Conservation (phyloP, 1,139 yeast genomes). For the Yamadazyma diddensiae region DNA sequence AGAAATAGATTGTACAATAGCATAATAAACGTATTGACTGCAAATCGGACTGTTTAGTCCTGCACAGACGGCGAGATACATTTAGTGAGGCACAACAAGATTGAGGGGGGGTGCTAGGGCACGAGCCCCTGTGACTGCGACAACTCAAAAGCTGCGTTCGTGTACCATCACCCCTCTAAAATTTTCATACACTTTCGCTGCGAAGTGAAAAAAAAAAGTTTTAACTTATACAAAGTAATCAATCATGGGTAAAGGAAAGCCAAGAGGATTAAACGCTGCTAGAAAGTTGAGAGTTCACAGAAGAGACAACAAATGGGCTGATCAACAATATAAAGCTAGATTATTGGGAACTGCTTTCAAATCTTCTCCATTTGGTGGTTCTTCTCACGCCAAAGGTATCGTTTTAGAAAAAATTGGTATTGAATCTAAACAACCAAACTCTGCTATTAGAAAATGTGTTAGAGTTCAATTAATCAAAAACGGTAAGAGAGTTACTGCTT, state of each 20-base stretch:
- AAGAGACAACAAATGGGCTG: conserved; percentile 99
- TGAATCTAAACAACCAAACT: conserved; percentile 99
- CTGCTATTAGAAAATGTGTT: conserved; percentile 99
- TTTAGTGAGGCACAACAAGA: no score
- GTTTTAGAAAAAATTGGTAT: conserved; percentile 99
- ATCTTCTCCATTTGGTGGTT: conserved; percentile 99
- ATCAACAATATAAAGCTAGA: conserved; percentile 96
- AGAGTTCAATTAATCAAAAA: conserved; percentile 99
- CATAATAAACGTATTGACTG: not conserved
- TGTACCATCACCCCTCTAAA: conserved; percentile 5
- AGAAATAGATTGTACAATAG: conserved; percentile 3
- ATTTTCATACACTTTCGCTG: conserved; percentile 6
- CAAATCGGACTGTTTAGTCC: no score
- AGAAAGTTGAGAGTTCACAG: conserved; percentile 99
- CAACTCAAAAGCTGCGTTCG: conserved; percentile 2
- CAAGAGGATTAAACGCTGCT: conserved; percentile 99
- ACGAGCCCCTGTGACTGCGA: conserved; percentile 3
- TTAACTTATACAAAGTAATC: conserved; percentile 8
- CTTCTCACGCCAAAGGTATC: conserved; percentile 99
- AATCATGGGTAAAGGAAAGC: conserved; percentile 88
- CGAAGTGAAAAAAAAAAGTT: conserved; percentile 6
- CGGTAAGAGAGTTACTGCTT: conserved; percentile 99
- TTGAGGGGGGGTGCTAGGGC: no score
- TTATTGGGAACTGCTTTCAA: conserved; percentile 99
- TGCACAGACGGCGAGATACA: not conserved